Percentiles rank a stretch among this genome's conserved stretches.
Evolutionary conservation across 2,329 filamentous ascomycete genomes (phyloP).

Genomic region (Alternaria conjuncta): DNA sequence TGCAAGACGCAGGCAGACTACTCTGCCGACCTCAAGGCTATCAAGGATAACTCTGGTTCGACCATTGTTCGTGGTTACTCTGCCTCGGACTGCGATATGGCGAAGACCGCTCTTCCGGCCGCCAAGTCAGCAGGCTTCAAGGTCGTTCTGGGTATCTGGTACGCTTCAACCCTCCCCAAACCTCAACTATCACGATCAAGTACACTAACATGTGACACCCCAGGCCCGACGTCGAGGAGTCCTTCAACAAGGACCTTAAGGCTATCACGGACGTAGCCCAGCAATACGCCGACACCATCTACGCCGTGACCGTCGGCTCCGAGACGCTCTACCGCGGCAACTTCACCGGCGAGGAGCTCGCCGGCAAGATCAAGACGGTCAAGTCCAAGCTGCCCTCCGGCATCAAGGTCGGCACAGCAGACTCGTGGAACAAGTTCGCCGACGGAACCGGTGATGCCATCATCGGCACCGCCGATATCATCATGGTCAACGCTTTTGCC

Average conservation of each 20-base stretch:
- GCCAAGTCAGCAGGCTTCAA: slow-evolving; percentile 69
- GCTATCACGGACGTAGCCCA: slow-evolving; percentile 60
- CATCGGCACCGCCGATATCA: slow-evolving; percentile 66
- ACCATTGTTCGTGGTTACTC: slow-evolving; percentile 71
- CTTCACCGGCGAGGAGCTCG: slow-evolving; percentile 66
- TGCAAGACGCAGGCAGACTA: slow-evolving; percentile 71
- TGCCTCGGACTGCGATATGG: slow-evolving; percentile 69
- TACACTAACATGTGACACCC: not conserved
- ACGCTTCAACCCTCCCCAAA: slow-evolving; percentile 27
- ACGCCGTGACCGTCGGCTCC: slow-evolving; percentile 73
- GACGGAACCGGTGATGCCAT: slow-evolving; percentile 72
- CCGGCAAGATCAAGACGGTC: slow-evolving; percentile 67
- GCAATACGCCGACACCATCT: slow-evolving; percentile 64
- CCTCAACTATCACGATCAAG: not conserved
- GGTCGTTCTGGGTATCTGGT: slow-evolving; percentile 75
- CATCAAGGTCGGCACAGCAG: slow-evolving; percentile 70
- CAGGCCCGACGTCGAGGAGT: slow-evolving; percentile 68
- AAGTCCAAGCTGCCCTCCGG: slow-evolving; percentile 59
- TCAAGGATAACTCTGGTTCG: slow-evolving; percentile 58
- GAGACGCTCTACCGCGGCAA: slow-evolving; percentile 74
- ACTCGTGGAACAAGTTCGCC: slow-evolving; percentile 75
- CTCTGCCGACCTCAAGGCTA: slow-evolving; percentile 68
- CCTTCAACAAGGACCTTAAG: slow-evolving; percentile 66
- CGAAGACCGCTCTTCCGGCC: slow-evolving; percentile 68
- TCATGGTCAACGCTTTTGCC: slow-evolving; percentile 72